Evolutionary conservation across 371 early-diverging fungal species (phyloP), one percentile per base, ranked within the genome.

Genomic region (Rhizomucor miehei): DNA sequence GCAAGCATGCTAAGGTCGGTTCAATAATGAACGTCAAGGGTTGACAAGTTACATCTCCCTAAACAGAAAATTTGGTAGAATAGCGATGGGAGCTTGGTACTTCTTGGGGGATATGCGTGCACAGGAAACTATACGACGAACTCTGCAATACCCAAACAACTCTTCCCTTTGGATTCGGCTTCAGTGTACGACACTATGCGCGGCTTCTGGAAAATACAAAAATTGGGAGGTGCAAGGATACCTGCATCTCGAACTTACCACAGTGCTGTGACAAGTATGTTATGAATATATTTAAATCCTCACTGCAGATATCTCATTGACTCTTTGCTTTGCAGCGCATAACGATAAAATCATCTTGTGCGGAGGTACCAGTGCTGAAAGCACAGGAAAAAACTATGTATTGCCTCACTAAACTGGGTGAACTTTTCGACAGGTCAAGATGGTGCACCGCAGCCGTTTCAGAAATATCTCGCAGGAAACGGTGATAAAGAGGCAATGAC

Each of bases 231-330:
- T 16, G 14, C 21, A 1, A 13, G 12, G 2, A 57, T 64, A 39
- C 71, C 71, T 9, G 44, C 23, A 4, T 10, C 67, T 21, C 60
- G 71, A 20, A 59, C 59, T 1, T 67, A 63, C 49, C 71, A 70
- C 46, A 70, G 63, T 3, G 54, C 71, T 34, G 67, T 70, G 10
- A 67, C 64, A 44, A 62, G 71, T 70, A 64, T 50, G 58, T 29
- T 1, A 11, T 35, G 47, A 9, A 48, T 36, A 16, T 24, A 41
- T 24, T n/a, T n/a, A 11, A 13, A n/a, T 34, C n/a, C 17, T 19
- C 17, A 25, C 25, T 20, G 44, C 23, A 21, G 21, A 34, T 40
- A 2, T 24, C 13, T 23, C n/a, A 47, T 24, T 24, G 20, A 37
- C 20, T 20, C 34, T 48, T 12, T n/a, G n/a, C n/a, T 39, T 39